Percentiles rank a stretch among this genome's conserved stretches.
phyloP scores from a whole-genome alignment of 2,329 filamentous ascomycete species.

The Sporothrix schenckii region DNA sequence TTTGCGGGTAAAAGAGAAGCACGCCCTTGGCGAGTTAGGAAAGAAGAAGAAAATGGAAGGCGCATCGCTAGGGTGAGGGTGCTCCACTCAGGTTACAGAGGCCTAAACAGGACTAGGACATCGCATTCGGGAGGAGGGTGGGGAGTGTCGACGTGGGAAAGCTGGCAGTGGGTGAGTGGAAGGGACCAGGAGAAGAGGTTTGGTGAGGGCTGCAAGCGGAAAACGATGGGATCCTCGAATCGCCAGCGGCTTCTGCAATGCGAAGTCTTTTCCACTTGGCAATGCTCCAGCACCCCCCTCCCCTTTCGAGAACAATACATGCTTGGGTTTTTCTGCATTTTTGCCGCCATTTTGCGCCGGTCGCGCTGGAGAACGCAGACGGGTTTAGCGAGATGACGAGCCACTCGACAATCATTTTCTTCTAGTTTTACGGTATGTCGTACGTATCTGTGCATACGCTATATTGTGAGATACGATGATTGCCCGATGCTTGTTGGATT shows the following conservation, averaged over 20 bases:
- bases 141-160: constrained; percentile 20
- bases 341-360: constrained; percentile 14
- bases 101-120: constrained; percentile 25
- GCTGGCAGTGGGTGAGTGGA: not conserved
- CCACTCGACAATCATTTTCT: not conserved
- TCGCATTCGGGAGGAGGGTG: constrained; percentile 17
- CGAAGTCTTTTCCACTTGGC: not conserved
- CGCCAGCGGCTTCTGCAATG: constrained; percentile 19
- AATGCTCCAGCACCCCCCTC: not conserved
- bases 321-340: not conserved
- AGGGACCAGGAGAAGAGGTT: not conserved
- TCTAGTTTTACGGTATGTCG: not conserved
- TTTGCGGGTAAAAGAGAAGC: not conserved
- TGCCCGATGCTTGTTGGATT: no score
- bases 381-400: not conserved
- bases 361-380: constrained; percentile 5
- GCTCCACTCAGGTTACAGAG: constrained; percentile 25
- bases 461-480: not conserved
- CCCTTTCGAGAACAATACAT: not conserved
- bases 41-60: constrained; percentile 14
- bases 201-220: not conserved
- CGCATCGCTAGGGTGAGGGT: constrained; percentile 7
- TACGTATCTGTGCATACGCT: not conserved
- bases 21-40: constrained; percentile 5
- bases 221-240: constrained; percentile 1